Base-by-base conservation (phyloP, 2,329 filamentous ascomycete genomes). In the Fusarium vanettenii region DNA sequence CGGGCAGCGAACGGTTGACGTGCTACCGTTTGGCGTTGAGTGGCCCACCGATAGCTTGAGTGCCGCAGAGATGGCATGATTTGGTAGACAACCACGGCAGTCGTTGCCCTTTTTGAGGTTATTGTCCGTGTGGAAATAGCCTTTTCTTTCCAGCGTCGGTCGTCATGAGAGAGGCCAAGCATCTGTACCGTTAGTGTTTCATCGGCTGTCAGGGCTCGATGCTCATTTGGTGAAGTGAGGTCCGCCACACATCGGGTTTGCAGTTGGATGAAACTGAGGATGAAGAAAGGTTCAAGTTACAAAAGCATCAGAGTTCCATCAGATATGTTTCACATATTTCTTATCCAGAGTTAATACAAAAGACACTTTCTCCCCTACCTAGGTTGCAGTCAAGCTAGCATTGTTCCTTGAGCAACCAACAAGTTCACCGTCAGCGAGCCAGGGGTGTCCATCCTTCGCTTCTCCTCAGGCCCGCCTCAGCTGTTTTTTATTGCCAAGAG, bases 1-100 rank as follows among this genome's bases (percentile, higher is more conserved):
- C 69, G 77, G 48, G 64, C 55, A 55, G 16, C 7, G n/a, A 67
- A 45, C 33, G 39, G 20, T 65, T 62, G 41, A 60, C 43, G 63
- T 61, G 52, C 48, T 31, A 64, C 43, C 52, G 31, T 55, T 27
- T 31, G 29, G 29, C 29, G 29, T 31, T 63, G 41, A 65, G 41
- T 68, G 67, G 41, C 41, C 48, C 62, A 16, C 18, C 57, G 3
- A 43, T 18, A 22, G 29, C 56, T 60, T 60, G 25, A 62, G 37
- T 62, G 60, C 60, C 60, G 41, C 43, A 50, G 18, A 62, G 41
- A 43, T 62, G 60, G 61, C 35, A 56, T 64, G 48, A 64, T 64
- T 22, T 39, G 11, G 22, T 20, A 22, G 52, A 27, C 25, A 33
- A n/a, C 35, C n/a, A 22, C 20, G 27, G 60, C n/a, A 62, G 29